Base-by-base conservation (phyloP, 441 rosid genomes). In the Euphorbia celastroides region DNA sequence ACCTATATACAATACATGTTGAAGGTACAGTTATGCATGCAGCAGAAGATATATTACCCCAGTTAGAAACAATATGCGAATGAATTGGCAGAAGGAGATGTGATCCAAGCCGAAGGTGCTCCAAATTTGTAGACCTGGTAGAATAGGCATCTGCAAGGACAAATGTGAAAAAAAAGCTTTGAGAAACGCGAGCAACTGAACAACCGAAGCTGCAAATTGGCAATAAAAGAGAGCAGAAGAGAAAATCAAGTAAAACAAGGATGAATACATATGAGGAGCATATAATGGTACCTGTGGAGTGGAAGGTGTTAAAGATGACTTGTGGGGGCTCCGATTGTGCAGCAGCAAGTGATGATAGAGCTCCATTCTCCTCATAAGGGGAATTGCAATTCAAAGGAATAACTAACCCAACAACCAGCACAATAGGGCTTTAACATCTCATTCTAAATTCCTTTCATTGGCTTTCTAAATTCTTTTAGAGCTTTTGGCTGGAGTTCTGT, bases 81-180 rank as follows among this genome's bases (percentile, higher is more conserved):
- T 65, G 90, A 89, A 68, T 83, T 88, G 57, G 88, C 97, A 4
- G 97, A 91, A 67, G 89, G 85, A 8, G 83, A 89, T 22, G 96
- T 91, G 67, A 89, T 87, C 85, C 83, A 84, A 0, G 89, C 94
- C 72, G 89, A 94, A 63, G 85, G 84, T 62, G 89, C 83, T 74
- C 99, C 97, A 64, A 79, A 94, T n/a, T 92, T 86, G 85, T 91
- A 89, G 25, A 96, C 96, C 76, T 32, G 97, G 75, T 62, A 94
- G 96, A 96, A 94, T 83, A 54, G 91, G 75, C 78, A 94, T 86
- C 96, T 87, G 85, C 75, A 88, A 82, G 72, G 72, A 69, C 74
- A 78, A 72, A 79, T 72, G 69, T 83, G 70, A 51, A 51, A 84
- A 80, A 63, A 71, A 70, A 4, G n/a, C 14, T 42, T 17, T 11